These are phyloP conservation scores for Pseudodiploospora longispora DNA, from an alignment of 2,329 filamentous ascomycete species.

Conservation along the genomic window DNA sequence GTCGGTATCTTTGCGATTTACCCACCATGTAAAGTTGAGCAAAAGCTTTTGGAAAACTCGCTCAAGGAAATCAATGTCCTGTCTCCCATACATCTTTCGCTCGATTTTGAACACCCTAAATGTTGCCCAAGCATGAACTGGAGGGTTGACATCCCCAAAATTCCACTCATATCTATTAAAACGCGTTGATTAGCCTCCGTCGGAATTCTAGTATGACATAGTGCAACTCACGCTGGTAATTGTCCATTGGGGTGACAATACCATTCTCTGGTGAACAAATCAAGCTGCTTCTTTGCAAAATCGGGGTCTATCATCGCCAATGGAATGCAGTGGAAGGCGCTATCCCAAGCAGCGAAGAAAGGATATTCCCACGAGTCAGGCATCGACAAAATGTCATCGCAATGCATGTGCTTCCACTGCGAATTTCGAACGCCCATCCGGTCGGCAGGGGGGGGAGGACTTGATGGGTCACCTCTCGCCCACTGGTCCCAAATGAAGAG, in stretches of 20 bases:
- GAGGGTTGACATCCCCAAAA: conserved; percentile 93
- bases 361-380: conserved; percentile 98
- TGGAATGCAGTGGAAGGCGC: conserved; percentile 92
- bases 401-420: conserved; percentile 90
- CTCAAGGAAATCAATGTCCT: conserved; percentile 92
- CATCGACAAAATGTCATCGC: conserved; percentile 95
- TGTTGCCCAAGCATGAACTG: conserved; percentile 91
- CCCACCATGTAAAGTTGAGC: conserved; percentile 99
- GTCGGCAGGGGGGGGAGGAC: conserved; percentile 74
- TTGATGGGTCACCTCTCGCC: conserved; percentile 86
- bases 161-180: conserved; percentile 75
- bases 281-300: conserved; percentile 95
- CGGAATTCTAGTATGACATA: neutral
- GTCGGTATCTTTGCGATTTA: conserved; percentile 88
- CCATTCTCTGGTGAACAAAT: conserved; percentile 94
- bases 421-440: conserved; percentile 77
- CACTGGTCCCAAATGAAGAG: conserved; percentile 97
- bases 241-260: conserved; percentile 98
- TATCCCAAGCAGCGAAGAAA: conserved; percentile 97
- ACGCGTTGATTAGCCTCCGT: conserved; percentile 6
- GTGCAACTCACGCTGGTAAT: conserved; percentile 62
- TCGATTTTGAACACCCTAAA: conserved; percentile 98
- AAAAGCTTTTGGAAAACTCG: conserved; percentile 93
- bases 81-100: conserved; percentile 89
- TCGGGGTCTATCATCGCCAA: conserved; percentile 96